Conservation (phyloP, 176 grass and related monocot species). For the Phoenix dactylifera region DNA sequence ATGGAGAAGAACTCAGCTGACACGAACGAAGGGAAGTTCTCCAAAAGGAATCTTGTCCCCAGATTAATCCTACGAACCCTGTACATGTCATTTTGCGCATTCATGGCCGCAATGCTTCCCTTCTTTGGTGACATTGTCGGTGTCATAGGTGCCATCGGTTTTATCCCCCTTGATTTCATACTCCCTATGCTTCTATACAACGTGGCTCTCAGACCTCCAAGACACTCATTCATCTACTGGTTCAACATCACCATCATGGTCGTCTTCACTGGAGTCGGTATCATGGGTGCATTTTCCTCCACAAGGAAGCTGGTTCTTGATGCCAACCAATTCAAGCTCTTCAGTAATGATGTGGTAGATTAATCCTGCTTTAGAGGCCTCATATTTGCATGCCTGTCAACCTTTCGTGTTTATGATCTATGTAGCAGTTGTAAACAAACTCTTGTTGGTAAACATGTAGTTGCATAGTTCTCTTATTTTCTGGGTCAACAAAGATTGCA, state of each 20-base stretch:
- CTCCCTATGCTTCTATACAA: slow-evolving; percentile 88
- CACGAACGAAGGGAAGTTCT: slow-evolving; percentile 38
- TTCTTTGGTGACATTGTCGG: slow-evolving; percentile 85
- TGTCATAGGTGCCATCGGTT: slow-evolving; percentile 65
- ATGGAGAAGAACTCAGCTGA: slow-evolving; percentile 80
- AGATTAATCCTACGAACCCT: slow-evolving; percentile 56
- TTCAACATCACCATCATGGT: slow-evolving; percentile 63
- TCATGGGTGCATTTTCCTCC: slow-evolving; percentile 76
- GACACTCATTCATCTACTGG: slow-evolving; percentile 27
- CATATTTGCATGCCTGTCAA: no score
- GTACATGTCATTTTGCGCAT: slow-evolving; percentile 50
- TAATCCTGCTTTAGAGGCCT: slow-evolving; percentile 4
- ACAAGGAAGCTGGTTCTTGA: slow-evolving; percentile 69
- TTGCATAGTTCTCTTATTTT: no score
- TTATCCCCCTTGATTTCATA: slow-evolving; percentile 82
- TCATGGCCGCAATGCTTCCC: slow-evolving; percentile 73
- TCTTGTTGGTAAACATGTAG: no score
- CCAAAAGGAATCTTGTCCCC: slow-evolving; percentile 51
- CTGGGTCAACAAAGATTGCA: no score
- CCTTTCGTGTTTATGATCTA: no score
- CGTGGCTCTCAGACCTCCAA: slow-evolving; percentile 45
- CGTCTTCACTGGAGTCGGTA: slow-evolving; percentile 55
- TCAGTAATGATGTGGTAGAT: slow-evolving; percentile 73
- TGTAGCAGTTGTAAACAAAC: no score
- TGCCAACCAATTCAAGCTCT: slow-evolving; percentile 69